phyloP scores from a whole-genome alignment of 495 filamentous ascomycete genomes.

The Daldinia caldariorum region DNA sequence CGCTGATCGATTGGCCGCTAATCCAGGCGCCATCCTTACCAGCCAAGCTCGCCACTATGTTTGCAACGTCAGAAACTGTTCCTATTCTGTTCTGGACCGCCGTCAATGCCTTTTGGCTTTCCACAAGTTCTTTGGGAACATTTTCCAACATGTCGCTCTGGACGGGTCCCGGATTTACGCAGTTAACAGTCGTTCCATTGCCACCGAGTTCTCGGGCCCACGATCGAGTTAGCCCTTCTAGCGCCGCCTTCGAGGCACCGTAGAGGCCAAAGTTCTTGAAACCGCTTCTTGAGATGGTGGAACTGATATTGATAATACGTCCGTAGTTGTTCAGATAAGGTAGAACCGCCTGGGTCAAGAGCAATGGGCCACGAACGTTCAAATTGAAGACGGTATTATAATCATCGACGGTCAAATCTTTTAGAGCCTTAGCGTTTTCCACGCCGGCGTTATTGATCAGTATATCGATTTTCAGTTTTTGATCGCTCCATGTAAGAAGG shows the following conservation, averaged over 20 bases:
- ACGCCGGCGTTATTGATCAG: slow-evolving; percentile 69
- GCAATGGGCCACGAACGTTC: slow-evolving; percentile 72
- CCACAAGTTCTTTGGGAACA: slow-evolving; percentile 62
- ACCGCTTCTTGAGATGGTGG: slow-evolving; percentile 56
- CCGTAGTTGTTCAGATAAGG: slow-evolving; percentile 57
- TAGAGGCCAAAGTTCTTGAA: slow-evolving; percentile 60
- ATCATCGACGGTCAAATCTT: slow-evolving; percentile 63
- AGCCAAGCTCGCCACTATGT: slow-evolving; percentile 62
- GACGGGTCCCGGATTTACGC: slow-evolving; percentile 70
- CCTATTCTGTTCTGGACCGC: slow-evolving; percentile 64
- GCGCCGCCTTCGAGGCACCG: slow-evolving; percentile 69
- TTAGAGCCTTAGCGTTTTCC: slow-evolving; percentile 60
- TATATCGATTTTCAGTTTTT: slow-evolving; percentile 66
- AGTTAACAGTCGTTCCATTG: slow-evolving; percentile 70
- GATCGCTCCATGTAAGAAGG: slow-evolving; percentile 23
- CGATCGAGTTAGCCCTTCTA: slow-evolving; percentile 72
- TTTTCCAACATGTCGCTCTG: slow-evolving; percentile 68
- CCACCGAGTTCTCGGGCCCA: slow-evolving; percentile 69
- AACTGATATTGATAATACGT: slow-evolving; percentile 66
- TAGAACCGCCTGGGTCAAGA: slow-evolving; percentile 66
- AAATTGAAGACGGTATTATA: slow-evolving; percentile 64
- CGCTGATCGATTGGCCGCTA: slow-evolving; percentile 67
- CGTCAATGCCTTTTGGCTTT: slow-evolving; percentile 61
- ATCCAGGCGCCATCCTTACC: slow-evolving; percentile 65
- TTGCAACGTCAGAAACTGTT: slow-evolving; percentile 68